Base-by-base conservation (phyloP, 208 protist species). In the Crithidia acanthocephali region DNA sequence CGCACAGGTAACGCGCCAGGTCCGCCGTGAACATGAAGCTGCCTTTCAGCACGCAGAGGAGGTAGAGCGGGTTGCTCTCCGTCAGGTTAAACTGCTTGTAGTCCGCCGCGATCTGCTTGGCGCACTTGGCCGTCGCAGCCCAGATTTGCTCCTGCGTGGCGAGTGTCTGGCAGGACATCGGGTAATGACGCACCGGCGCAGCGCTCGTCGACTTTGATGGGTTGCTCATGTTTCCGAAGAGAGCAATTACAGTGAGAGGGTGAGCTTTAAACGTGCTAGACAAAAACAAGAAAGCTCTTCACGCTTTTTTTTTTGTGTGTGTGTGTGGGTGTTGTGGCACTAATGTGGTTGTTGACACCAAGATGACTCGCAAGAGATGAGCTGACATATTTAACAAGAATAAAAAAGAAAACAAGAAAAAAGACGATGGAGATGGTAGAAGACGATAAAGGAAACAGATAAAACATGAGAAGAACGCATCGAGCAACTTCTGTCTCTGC, bases 1-100 rank as follows among this genome's bases (percentile, higher is more conserved):
- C 88, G 23, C 63, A 47, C 22, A 97, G 65, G 18, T 72, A 75
- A 28, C 93, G 86, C 16, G 71, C 52, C 22, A 97, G 81, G 69
- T 97, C 93, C 6, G 89, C 87, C 1, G 88, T 86, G 76, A 97
- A 95, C 32, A 94, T 77, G 65, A 92, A 83, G 66, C 80, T 90
- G 30, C 93, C 93, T 71, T 95, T 97, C 48, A 97, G 69, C 23
- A 97, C 87, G 61, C 87, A 95, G 2, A 96, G 59, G 27, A 97
- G 73, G 23, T 96, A 76, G 20, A 96, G 85, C 3, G 88, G 86
- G 79, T 95, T 95, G 20, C 65, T 74, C 5, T 68, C 22, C 10
- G 27, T 74, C 18, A 92, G 65, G 28, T 74, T 74, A 47, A 59
- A 81, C 25, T 75, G 58, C 25, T 48, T 58, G 81, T 95, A 97